Conservation (phyloP, 345 rosid species). For the Sapria himalayana region DNA sequence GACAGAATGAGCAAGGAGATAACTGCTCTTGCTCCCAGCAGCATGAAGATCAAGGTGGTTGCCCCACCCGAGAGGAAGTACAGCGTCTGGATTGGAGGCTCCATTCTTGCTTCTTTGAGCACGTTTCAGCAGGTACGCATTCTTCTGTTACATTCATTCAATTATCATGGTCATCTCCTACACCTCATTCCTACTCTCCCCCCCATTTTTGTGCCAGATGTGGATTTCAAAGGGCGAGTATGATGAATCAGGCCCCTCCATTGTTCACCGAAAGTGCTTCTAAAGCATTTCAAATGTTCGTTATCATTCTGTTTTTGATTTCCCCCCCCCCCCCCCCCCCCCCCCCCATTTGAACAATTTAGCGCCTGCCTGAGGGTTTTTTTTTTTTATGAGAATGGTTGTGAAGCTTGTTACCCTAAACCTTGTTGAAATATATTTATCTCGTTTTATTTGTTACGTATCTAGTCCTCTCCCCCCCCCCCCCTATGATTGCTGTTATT, state of each 20-base stretch:
- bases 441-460: too few relatives aligned
- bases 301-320: too few relatives aligned
- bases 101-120: slow-evolving; percentile 55
- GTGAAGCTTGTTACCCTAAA: too few relatives aligned
- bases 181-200: too few relatives aligned
- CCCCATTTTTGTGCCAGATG: slow-evolving; percentile 18
- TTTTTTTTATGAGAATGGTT: too few relatives aligned
- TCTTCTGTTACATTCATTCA: neutral
- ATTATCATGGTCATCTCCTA: neutral
- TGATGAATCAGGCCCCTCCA: slow-evolving; percentile 45
- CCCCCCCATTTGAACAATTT: too few relatives aligned
- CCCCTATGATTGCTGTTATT: too few relatives aligned
- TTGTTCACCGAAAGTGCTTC: slow-evolving; percentile 58
- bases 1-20: slow-evolving; percentile 50
- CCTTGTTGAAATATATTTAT: too few relatives aligned
- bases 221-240: slow-evolving; percentile 52
- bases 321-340: too few relatives aligned
- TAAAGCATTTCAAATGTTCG: too few relatives aligned
- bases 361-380: too few relatives aligned
- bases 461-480: too few relatives aligned
- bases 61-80: slow-evolving; percentile 48
- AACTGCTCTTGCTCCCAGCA: slow-evolving; percentile 49
- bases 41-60: slow-evolving; percentile 47
- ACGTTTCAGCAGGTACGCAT: slow-evolving; percentile 38
- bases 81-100: slow-evolving; percentile 62